A percentile compares a stretch with the other conserved stretches of the same genome.
These are phyloP conservation scores for Hygrophila difformis DNA, from an alignment of 257 asterid genomes.

Conservation along the genomic window DNA sequence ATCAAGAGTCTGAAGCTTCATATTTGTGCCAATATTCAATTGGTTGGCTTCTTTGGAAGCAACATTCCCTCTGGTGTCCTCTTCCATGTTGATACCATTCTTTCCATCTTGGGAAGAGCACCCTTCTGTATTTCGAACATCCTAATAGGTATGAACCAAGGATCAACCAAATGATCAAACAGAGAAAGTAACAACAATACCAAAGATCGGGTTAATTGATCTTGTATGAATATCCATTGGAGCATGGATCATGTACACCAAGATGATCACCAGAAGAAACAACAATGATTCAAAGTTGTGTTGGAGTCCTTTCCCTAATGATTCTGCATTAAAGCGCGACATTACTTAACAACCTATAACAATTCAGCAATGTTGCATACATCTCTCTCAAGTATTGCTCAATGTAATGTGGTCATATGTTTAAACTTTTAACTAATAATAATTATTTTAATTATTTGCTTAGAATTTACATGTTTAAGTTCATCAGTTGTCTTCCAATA, in stretches of 20 bases:
- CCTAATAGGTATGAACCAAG: conserved; percentile 36
- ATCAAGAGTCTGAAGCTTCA: conserved; percentile 28
- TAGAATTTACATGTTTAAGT: conserved; percentile 18
- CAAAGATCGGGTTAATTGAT: conserved; percentile 6
- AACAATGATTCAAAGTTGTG: conserved; percentile 9
- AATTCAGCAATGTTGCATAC: background rate
- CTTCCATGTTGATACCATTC: conserved; percentile 29
- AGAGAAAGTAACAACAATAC: background rate
- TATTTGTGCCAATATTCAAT: conserved; percentile 26
- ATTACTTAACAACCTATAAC: conserved; percentile 5
- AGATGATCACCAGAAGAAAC: conserved; percentile 1
- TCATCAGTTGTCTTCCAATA: conserved; percentile 18
- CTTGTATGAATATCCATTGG: conserved; percentile 7
- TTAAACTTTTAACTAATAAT: background rate
- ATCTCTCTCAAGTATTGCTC: conserved; percentile 11
- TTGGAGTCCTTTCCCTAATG: background rate
- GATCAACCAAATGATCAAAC: conserved; percentile 13
- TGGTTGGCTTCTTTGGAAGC: conserved; percentile 32
- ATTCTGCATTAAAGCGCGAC: background rate
- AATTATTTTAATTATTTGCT: background rate
- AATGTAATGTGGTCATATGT: background rate
- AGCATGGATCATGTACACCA: conserved; percentile 12
- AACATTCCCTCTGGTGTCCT: conserved; percentile 23
- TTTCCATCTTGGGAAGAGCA: conserved; percentile 25
- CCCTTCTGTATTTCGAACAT: conserved; percentile 33